phyloP scores from a whole-genome alignment of 208 protist species.

The Crithidia mellificae region DNA sequence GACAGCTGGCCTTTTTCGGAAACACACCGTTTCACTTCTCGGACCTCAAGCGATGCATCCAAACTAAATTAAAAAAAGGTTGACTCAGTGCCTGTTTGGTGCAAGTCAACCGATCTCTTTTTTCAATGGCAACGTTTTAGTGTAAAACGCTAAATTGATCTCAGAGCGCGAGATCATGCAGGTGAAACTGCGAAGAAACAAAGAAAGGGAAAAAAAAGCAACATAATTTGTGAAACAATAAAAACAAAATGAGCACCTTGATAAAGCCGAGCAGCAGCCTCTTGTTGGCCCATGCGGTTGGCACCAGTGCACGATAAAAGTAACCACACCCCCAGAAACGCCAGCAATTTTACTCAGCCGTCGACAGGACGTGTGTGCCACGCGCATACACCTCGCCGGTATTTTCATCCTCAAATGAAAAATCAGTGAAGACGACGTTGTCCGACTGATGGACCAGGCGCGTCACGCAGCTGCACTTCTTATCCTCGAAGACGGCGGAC shows the following conservation, averaged over 20 bases:
- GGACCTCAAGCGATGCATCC: no score
- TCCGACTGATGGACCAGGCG: slow-evolving; percentile 47
- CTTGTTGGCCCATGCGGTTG: background rate
- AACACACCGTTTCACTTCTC: no score
- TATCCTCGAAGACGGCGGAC: slow-evolving; percentile 63
- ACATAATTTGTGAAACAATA: background rate
- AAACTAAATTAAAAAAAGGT: background rate
- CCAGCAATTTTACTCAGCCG: background rate
- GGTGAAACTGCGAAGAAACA: no score
- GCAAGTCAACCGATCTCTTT: no score
- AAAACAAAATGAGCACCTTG: background rate
- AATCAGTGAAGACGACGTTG: slow-evolving; percentile 68
- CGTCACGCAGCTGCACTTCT: slow-evolving; percentile 72
- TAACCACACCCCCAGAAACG: no score
- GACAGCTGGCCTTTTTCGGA: no score
- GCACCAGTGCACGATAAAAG: background rate
- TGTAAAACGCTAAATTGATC: background rate
- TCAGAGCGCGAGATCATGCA: background rate
- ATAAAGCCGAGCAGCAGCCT: background rate
- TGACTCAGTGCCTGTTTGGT: no score
- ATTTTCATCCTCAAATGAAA: slow-evolving; percentile 69
- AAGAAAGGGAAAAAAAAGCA: background rate
- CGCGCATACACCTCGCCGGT: slow-evolving; percentile 67
- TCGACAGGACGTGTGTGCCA: slow-evolving; percentile 72
- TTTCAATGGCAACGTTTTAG: no score